phyloP scores from a whole-genome alignment of 1,284 basidiomycete genomes.

The Leccinum proliferum region DNA sequence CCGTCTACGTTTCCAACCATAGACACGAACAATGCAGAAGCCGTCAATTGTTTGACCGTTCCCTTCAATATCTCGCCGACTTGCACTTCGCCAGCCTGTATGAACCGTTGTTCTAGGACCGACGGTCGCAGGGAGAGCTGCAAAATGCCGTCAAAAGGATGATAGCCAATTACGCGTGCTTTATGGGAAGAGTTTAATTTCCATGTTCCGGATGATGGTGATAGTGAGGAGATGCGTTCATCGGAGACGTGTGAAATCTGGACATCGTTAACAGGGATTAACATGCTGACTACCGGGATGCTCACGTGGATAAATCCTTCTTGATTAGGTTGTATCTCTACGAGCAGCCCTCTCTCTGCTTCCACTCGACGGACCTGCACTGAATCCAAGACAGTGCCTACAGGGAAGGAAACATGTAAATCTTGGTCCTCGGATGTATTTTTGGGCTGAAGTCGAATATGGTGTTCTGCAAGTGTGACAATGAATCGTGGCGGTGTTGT shows the following conservation, averaged over 20 bases:
- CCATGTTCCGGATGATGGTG: conserved; percentile 70
- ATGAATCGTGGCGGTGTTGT: conserved; percentile 75
- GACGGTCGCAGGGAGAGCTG: conserved; percentile 84
- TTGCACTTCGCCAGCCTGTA: conserved; percentile 81
- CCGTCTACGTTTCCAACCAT: conserved; percentile 87
- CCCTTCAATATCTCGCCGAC: conserved; percentile 85
- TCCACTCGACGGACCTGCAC: conserved; percentile 75
- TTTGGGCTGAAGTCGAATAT: conserved; percentile 50
- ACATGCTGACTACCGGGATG: conserved; percentile 8
- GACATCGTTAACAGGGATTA: conserved; percentile 5
- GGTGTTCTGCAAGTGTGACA: conserved; percentile 72
- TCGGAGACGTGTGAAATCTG: conserved; percentile 95
- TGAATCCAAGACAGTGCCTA: conserved; percentile 68
- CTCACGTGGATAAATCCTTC: conserved; percentile 86
- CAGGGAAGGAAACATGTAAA: conserved; percentile 57
- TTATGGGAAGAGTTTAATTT: conserved; percentile 75
- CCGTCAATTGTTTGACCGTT: conserved; percentile 78
- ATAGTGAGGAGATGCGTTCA: conserved; percentile 79
- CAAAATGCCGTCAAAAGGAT: conserved; percentile 84
- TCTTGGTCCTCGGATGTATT: conserved; percentile 22
- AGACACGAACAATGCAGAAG: conserved; percentile 78
- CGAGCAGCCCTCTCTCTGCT: conserved; percentile 75
- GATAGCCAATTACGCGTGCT: conserved; percentile 88
- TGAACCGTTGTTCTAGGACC: conserved; percentile 82
- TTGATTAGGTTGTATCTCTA: conserved; percentile 58